Evolutionary conservation across 768 basidiomycete species (phyloP).

Genomic region (Suillus americanus): DNA sequence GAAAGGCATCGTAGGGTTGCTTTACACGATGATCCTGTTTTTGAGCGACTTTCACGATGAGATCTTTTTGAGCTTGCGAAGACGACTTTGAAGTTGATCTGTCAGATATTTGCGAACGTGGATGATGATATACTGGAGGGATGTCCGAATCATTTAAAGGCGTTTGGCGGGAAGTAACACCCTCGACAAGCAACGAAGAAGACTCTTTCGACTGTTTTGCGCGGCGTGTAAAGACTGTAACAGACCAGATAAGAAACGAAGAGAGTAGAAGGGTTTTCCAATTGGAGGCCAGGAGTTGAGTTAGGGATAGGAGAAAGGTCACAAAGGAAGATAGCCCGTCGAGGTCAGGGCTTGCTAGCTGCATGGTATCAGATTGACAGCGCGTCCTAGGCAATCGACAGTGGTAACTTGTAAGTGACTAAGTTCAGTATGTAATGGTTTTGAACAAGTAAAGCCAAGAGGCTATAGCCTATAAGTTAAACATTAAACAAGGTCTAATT

Average conservation of each 20-base stretch:
- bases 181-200: neutral
- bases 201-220: neutral
- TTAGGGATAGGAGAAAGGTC: neutral
- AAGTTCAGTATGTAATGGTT: neutral
- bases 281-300: neutral
- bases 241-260: conserved; percentile 9
- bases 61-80: conserved; percentile 7
- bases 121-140: conserved; percentile 19
- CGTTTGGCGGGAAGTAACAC: neutral
- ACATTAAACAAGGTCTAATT: neutral
- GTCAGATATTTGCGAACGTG: conserved; percentile 10
- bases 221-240: neutral
- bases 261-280: conserved; percentile 4
- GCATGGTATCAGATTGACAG: neutral
- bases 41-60: conserved; percentile 6
- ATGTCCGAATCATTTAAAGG: conserved; percentile 9
- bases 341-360: neutral
- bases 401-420: neutral
- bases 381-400: neutral
- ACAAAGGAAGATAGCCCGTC: neutral
- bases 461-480: too few relatives aligned
- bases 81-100: conserved; percentile 4
- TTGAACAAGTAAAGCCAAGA: neutral
- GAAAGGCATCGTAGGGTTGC: conserved; percentile 71
- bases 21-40: conserved; percentile 23